Evolutionary conservation across 352 stramenopile genomes (phyloP), one percentile per base, ranked within the genome.

Genomic region (Globisporangium cederbergense): DNA sequence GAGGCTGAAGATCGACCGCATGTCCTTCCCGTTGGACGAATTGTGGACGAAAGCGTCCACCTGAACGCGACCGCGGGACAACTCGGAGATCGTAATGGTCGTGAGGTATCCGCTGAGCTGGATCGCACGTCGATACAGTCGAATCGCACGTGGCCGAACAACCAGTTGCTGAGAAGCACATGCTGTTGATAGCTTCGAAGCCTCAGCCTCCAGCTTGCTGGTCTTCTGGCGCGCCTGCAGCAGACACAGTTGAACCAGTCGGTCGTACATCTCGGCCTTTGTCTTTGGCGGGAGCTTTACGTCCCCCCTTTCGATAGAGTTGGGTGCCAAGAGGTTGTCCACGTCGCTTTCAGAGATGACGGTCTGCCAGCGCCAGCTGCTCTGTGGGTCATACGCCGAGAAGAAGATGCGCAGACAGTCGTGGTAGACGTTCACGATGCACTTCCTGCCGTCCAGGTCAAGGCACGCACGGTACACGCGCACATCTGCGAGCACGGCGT

Each of bases 361-460:
- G 3, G 73, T 74, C 34, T 86, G 72, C 83, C 84, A 92, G 7
- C 74, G 60, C 28, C 72, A 77, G 46, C 76, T 78, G 5, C 72
- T 77, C 1, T 59, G 62, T 0, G 86, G 84, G 7, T 89, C 80
- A 67, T 95, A 95, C 4, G 71, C 82, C 25, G 64, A 88, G 38
- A 89, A 82, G 52, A 78, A 95, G 28, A 92, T 67, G 38, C 78
- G 76, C 54, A 78, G 67, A 52, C 81, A 92, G 63, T 95, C 84
- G 49, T 91, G 86, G 34, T 77, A 90, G 22, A 95, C 69, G 10
- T 61, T 86, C n/a, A 93, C 54, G 11, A 95, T 62, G 30, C 79
- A 89, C 0, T 75, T 78, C 6, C 76, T 72, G 20, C 64, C 65
- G 28, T 80, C 66, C 2, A 95, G 70, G 10, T 58, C 58, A 47